A percentile compares a stretch with the other conserved stretches of the same genome.
Conservation (phyloP, 305 asterid genomes). For the Stenogyne calaminthoides region DNA sequence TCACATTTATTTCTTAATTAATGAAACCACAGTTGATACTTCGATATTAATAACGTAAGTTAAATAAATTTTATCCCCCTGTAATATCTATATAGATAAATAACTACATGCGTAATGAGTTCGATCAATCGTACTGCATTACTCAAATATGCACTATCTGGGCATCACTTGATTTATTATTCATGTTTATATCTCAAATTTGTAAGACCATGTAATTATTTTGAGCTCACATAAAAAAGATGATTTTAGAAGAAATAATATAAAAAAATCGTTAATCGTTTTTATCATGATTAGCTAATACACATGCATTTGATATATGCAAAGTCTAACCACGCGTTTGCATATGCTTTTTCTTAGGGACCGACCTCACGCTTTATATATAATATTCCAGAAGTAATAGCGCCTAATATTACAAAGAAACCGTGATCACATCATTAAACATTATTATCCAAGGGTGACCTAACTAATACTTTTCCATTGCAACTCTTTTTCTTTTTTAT, state of each 20-base stretch:
- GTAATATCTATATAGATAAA: too few relatives aligned
- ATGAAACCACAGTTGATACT: too few relatives aligned
- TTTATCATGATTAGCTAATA: constrained; percentile 6
- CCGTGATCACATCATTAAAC: constrained; percentile 28
- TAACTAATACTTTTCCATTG: not conserved
- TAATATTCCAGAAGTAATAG: constrained; percentile 22
- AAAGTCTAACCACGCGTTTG: constrained; percentile 24
- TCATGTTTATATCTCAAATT: too few relatives aligned
- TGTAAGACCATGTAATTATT: too few relatives aligned
- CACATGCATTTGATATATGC: not conserved
- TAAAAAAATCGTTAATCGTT: not conserved
- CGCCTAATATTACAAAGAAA: constrained; percentile 41
- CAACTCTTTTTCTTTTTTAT: too few relatives aligned
- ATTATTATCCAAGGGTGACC: constrained; percentile 25
- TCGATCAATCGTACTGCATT: too few relatives aligned
- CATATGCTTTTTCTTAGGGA: not conserved
- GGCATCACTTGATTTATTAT: too few relatives aligned
- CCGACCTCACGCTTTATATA: constrained; percentile 28
- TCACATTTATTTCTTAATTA: too few relatives aligned
- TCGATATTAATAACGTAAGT: too few relatives aligned
- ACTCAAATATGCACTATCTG: too few relatives aligned
- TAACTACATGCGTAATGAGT: too few relatives aligned
- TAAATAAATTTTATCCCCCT: too few relatives aligned
- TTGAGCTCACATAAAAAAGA: not conserved
- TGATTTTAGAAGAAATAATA: not conserved